Conservation (phyloP, 331 rosid species). For the Malus hybrid region DNA sequence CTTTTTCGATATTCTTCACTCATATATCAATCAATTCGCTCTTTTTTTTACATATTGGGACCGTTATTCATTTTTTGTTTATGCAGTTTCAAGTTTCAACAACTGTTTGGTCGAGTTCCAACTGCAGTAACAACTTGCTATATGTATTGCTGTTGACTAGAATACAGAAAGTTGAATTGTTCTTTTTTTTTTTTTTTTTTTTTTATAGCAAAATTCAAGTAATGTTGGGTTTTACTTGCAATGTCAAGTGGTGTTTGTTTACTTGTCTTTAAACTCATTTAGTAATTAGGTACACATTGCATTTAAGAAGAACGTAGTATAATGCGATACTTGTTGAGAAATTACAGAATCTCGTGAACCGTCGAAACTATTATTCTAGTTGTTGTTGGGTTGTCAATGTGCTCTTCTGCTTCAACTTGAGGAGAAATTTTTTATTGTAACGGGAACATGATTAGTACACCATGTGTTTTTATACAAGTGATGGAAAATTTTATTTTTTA, state of each 20-base stretch:
- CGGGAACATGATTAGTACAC: too few relatives aligned
- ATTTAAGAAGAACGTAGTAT: neutral
- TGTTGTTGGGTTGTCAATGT: slow-evolving; percentile 16
- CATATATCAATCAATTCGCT: slow-evolving; percentile 13
- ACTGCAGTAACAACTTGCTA: slow-evolving; percentile 16
- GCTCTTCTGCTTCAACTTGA: slow-evolving; percentile 11
- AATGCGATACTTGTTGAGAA: neutral
- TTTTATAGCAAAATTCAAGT: neutral
- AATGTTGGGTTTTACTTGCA: too few relatives aligned
- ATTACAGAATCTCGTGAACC: neutral
- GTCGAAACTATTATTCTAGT: neutral
- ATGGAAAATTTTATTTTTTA: too few relatives aligned
- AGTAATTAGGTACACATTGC: neutral
- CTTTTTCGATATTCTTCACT: neutral
- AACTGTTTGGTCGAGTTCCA: slow-evolving; percentile 10
- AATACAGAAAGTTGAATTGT: neutral
- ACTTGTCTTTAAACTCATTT: too few relatives aligned
- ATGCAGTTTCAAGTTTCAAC: neutral
- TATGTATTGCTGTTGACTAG: slow-evolving; percentile 5
- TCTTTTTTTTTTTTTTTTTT: neutral
- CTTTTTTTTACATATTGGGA: slow-evolving; percentile 20
- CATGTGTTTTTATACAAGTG: too few relatives aligned
- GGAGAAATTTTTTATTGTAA: neutral
- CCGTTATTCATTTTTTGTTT: slow-evolving; percentile 1
- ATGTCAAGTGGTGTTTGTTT: too few relatives aligned